Evolutionary conservation across 2,329 filamentous ascomycete species (phyloP).

Genomic region (Westerdykella sp.): DNA sequence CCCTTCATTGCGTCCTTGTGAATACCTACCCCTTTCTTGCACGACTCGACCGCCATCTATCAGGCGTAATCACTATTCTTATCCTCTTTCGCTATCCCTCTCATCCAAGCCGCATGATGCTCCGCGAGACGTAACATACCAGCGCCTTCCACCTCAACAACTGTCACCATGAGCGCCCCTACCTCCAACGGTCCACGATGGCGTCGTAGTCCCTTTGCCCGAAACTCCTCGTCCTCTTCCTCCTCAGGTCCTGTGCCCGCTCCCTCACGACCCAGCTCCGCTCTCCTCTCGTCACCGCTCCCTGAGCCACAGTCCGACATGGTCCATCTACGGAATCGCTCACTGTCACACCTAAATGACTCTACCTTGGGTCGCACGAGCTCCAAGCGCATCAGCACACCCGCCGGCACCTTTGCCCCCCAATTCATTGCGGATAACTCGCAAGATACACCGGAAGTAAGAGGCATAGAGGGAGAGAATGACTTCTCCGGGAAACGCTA

Average conservation of each 20-base stretch:
- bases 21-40: background rate
- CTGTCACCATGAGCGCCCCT: conserved; percentile 47
- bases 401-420: conserved; percentile 84
- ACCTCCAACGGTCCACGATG: conserved; percentile 60
- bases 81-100: background rate
- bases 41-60: background rate
- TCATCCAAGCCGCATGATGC: background rate
- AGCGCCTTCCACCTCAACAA: conserved; percentile 9
- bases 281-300: conserved; percentile 59
- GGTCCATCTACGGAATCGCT: conserved; percentile 63
- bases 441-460: conserved; percentile 52
- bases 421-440: conserved; percentile 87
- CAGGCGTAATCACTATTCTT: background rate
- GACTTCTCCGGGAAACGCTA: conserved; percentile 98
- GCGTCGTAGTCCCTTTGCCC: conserved; percentile 73
- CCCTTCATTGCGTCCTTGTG: background rate
- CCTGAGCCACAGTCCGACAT: conserved; percentile 38
- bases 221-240: conserved; percentile 53
- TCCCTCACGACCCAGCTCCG: conserved; percentile 65
- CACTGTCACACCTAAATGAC: conserved; percentile 48
- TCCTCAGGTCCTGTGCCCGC: conserved; percentile 47
- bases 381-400: conserved; percentile 58
- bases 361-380: conserved; percentile 46
- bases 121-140: background rate
- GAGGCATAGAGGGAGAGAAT: conserved; percentile 89